phyloP scores from a whole-genome alignment of 768 basidiomycete genomes.

The Auricularia sp. region DNA sequence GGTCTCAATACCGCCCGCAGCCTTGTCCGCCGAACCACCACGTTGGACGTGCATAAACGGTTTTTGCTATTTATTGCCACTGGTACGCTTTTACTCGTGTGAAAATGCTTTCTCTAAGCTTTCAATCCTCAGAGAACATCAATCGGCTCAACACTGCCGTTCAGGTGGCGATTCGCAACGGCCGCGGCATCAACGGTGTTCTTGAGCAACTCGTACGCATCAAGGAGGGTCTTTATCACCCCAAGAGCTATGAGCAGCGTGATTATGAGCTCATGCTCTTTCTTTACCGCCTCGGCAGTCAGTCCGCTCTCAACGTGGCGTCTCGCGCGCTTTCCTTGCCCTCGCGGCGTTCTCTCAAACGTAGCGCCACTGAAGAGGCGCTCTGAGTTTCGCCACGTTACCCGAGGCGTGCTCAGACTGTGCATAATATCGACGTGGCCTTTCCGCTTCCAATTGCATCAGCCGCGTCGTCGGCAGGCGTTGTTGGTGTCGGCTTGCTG shows the following conservation, averaged over 20 bases:
- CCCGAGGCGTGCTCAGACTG: neutral
- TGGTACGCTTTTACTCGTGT: no score
- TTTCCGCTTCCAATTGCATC: neutral
- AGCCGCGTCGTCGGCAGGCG: neutral
- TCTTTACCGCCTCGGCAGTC: neutral
- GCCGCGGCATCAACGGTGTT: neutral
- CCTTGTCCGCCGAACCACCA: neutral
- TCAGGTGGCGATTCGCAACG: neutral
- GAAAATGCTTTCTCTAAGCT: no score
- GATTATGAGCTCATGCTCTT: neutral
- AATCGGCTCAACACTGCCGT: neutral
- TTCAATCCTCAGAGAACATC: neutral
- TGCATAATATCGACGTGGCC: neutral
- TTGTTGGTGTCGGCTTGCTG: slow-evolving; percentile 9
- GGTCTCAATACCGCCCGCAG: neutral
- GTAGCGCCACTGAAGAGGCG: neutral
- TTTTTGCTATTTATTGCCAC: neutral
- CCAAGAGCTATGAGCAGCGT: neutral
- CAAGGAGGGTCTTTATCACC: neutral
- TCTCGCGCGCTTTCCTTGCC: neutral
- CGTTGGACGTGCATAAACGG: neutral
- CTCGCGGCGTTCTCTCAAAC: neutral
- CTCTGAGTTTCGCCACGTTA: neutral
- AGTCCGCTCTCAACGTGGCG: neutral
- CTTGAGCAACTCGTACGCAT: neutral